Percentiles rank a stretch among this genome's conserved stretches.
phyloP scores from a whole-genome alignment of 805 yeast genomes.

The Candida glaebosa region DNA sequence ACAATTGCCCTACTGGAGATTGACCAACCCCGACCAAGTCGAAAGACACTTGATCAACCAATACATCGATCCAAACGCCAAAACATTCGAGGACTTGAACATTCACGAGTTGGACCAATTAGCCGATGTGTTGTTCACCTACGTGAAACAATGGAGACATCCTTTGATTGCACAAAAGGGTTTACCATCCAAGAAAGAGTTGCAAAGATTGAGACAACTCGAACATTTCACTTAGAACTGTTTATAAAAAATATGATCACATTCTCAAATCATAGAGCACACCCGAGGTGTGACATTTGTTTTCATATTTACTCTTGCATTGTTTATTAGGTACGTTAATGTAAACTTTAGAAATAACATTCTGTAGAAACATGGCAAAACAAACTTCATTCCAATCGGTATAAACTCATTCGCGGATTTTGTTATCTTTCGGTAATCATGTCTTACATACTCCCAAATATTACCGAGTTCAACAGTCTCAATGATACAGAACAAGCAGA shows the following conservation, averaged over 20 bases:
- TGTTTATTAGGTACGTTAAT: conserved; percentile 1
- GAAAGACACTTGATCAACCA: conserved; percentile 73
- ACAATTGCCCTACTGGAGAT: conserved; percentile 42
- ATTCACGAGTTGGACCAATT: conserved; percentile 43
- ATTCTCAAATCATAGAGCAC: not conserved
- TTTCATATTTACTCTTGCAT: conserved; percentile 2
- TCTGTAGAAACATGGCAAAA: too few species aligned
- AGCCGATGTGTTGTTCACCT: conserved; percentile 43
- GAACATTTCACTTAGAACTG: conserved; percentile 39
- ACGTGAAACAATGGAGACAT: conserved; percentile 48
- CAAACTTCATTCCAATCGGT: too few species aligned
- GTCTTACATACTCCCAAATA: conserved; percentile 25
- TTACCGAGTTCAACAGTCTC: conserved; percentile 16
- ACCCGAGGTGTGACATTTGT: too few species aligned
- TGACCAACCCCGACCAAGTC: conserved; percentile 67
- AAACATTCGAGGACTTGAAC: conserved; percentile 68
- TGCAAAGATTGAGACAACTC: conserved; percentile 40
- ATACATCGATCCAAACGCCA: conserved; percentile 53
- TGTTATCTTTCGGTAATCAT: too few species aligned
- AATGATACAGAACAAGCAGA: conserved; percentile 25
- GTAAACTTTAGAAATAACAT: too few species aligned
- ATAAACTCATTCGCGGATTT: too few species aligned
- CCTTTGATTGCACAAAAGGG: conserved; percentile 47
- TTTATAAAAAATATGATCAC: too few species aligned
- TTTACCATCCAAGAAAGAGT: conserved; percentile 38